Conservation (phyloP, 805 yeast species). For the Teunomyces barrocoloradensis region DNA sequence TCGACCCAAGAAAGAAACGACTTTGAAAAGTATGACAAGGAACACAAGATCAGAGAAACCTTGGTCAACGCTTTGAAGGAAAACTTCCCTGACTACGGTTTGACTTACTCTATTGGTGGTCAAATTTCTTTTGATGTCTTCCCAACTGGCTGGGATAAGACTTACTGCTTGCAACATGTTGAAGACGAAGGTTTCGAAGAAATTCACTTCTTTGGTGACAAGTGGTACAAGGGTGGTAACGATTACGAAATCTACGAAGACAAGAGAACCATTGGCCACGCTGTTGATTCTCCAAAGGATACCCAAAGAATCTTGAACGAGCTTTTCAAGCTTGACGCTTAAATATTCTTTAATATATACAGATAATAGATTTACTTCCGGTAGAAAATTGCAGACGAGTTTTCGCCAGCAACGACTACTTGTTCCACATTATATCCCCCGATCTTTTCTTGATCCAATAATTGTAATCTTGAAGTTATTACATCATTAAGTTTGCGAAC, state of each 20-base stretch:
- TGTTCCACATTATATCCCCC: constrained; percentile 41
- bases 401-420: constrained; percentile 59
- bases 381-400: constrained; percentile 64
- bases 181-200: constrained; percentile 77
- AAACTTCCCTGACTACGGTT: constrained; percentile 76
- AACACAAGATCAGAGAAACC: constrained; percentile 75
- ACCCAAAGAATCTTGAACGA: constrained; percentile 84
- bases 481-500: constrained; percentile 30
- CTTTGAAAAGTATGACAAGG: constrained; percentile 80
- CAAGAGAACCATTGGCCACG: constrained; percentile 91
- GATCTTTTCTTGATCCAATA: constrained; percentile 19
- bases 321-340: constrained; percentile 54
- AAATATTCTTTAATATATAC: constrained; percentile 5
- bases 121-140: constrained; percentile 98
- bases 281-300: constrained; percentile 86
- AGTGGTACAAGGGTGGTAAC: constrained; percentile 95
- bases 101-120: constrained; percentile 98
- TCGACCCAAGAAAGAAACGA: constrained; percentile 91
- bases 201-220: constrained; percentile 98
- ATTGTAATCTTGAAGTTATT: constrained; percentile 45
- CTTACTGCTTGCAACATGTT: constrained; percentile 94
- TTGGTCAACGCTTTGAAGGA: constrained; percentile 83
- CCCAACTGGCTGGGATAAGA: constrained; percentile 99
- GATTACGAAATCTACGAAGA: constrained; percentile 96
- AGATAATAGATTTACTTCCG: constrained; percentile 13